A percentile compares a stretch with the other conserved stretches of the same genome.
These are phyloP conservation scores for Hypomontagnella monticulosa DNA, from an alignment of 495 filamentous ascomycete genomes.

Conservation along the genomic window DNA sequence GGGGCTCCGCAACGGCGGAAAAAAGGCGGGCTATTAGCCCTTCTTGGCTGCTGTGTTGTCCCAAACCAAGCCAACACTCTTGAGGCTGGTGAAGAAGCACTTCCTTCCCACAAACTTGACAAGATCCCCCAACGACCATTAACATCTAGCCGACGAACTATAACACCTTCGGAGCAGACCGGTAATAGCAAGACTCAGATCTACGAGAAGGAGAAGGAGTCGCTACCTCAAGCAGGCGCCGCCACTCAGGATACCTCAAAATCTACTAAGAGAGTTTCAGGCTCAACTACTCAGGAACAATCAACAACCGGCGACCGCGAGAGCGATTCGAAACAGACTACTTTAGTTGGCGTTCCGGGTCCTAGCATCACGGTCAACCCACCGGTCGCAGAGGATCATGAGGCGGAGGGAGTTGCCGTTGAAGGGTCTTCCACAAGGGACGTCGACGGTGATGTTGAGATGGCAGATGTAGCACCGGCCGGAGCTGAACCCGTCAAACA, in stretches of 20 bases:
- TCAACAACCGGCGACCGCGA: slow-evolving; percentile 55
- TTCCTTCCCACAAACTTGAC: slow-evolving; percentile 73
- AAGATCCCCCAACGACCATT: slow-evolving; percentile 62
- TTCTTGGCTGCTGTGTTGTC: slow-evolving; percentile 83
- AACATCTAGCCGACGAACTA: slow-evolving; percentile 64
- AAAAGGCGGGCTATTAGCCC: slow-evolving; percentile 73
- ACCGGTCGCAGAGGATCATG: slow-evolving; percentile 45
- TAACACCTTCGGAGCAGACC: slow-evolving; percentile 64
- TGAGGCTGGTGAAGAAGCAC: slow-evolving; percentile 65
- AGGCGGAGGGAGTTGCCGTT: slow-evolving; percentile 36
- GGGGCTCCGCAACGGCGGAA: slow-evolving; percentile 62
- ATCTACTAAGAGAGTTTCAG: slow-evolving; percentile 56
- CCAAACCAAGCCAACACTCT: slow-evolving; percentile 69
- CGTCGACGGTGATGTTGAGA: slow-evolving; percentile 69
- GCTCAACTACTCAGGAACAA: slow-evolving; percentile 54
- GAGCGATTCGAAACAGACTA: slow-evolving; percentile 59
- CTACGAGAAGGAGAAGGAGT: slow-evolving; percentile 55
- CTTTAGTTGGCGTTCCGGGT: slow-evolving; percentile 49
- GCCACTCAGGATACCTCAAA: slow-evolving; percentile 45
- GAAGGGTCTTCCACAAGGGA: slow-evolving; percentile 47
- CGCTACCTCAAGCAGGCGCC: slow-evolving; percentile 35
- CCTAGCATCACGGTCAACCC: slow-evolving; percentile 58
- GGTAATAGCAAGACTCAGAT: slow-evolving; percentile 59
- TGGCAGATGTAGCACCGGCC: slow-evolving; percentile 63
- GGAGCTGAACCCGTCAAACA: slow-evolving; percentile 44